Conservation (phyloP, 345 rosid species). For the Syzygium aqueum region DNA sequence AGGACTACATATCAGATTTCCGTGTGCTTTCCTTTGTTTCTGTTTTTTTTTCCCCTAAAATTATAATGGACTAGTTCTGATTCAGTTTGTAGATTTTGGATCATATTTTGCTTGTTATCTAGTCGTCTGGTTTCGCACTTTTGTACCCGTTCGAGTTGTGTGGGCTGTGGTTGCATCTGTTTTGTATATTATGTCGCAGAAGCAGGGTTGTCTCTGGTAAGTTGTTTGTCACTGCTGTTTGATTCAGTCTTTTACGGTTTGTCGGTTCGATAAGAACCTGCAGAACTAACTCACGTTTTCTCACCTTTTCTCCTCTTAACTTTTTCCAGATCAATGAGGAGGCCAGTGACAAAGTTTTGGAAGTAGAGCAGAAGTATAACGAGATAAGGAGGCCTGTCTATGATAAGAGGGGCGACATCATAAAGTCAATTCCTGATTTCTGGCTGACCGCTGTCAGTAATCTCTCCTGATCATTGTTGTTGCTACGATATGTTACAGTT, state of each 20-base stretch:
- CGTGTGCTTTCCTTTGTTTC: background rate
- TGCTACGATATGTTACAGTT: background rate
- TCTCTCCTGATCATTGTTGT: background rate
- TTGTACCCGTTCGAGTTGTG: background rate
- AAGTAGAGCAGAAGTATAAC: conserved; percentile 84
- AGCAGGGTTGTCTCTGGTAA: background rate
- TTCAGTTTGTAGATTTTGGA: background rate
- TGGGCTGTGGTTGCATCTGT: background rate
- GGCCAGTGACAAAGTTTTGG: conserved; percentile 86
- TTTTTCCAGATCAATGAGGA: conserved; percentile 68
- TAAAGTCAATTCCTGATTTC: conserved; percentile 77
- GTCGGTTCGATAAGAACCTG: background rate
- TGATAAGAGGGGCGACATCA: conserved; percentile 65
- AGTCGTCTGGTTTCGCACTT: background rate
- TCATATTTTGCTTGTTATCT: background rate
- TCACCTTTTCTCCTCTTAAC: background rate
- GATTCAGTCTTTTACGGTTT: background rate
- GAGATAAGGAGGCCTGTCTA: conserved; percentile 81
- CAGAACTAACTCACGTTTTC: background rate
- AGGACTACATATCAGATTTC: background rate
- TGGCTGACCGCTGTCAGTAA: conserved; percentile 85
- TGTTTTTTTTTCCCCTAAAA: background rate
- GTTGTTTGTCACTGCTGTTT: background rate
- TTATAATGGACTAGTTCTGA: background rate
- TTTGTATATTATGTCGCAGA: background rate